Base-by-base conservation (phyloP, 2,329 filamentous ascomycete genomes). In the Penicillium decumbens region DNA sequence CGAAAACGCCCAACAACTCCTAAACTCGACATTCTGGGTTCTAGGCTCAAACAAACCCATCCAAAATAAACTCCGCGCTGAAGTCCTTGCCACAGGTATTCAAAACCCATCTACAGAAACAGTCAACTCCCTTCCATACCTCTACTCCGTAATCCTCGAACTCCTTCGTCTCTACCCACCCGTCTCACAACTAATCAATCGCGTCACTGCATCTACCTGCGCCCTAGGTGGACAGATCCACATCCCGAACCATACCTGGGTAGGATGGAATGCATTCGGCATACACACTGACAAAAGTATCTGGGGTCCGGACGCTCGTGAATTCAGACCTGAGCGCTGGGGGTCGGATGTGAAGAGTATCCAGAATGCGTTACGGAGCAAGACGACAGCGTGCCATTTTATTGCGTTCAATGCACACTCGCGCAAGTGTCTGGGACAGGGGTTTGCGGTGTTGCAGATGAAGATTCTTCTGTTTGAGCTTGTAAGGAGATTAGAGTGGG, bases 141-240 rank as follows among this genome's bases (percentile, higher is more conserved):
- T 79, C 5, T 75, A 70, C 1, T 63, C 76, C 0, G 66, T 75
- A 23, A 63, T 78, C 18, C 72, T 75, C 53, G 76, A 79, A 45
- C 62, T 67, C 20, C 67, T 79, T 10, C 73, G 77, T 1, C 65
- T 79, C 40, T 76, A 74, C 48, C 77, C 77, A 0, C 76, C 77
- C 6, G 72, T 79, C 43, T 72, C 68, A 0, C 75, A 78, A 50
- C 65, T 79, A 37, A 73, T 78, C 54, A 79, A 79, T 46, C 69
- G 75, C 5, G 68, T 69, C 3, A 69, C 68, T 0, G 43, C 53
- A 2, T 53, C 56, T 2, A 58, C 68, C 0, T 62, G 66, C 10
- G 51, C 61, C 23, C 54, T 66, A 2, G 63, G 60, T 5, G 54
- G 54, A 1, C 42, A 54, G 4, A 56, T 74, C n/a, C 47, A 58